phyloP scores from a whole-genome alignment of 164 flowering plant genomes.

The Dillenia suffruticosa region DNA sequence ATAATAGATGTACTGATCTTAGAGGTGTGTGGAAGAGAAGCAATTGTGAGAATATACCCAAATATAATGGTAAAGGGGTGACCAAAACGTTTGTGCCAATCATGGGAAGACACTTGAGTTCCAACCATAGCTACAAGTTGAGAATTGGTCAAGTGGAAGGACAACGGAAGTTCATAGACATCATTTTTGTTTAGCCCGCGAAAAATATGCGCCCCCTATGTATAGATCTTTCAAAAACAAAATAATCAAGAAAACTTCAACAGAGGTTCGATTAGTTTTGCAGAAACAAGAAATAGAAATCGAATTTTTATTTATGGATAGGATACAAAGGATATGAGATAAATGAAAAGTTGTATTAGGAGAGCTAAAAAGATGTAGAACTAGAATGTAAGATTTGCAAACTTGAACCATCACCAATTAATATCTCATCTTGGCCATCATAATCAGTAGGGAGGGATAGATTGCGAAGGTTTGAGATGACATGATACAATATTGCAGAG shows the following conservation, averaged over 20 bases:
- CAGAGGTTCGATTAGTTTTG: not conserved
- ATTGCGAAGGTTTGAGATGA: constrained; percentile 3
- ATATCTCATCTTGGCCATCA: constrained; percentile 3
- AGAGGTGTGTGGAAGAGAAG: not conserved
- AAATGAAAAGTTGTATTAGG: not conserved
- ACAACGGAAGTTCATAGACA: not conserved
- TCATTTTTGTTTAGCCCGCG: not conserved
- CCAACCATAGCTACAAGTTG: not conserved
- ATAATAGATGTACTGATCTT: not conserved
- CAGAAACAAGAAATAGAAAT: constrained; percentile 3
- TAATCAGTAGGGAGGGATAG: not conserved
- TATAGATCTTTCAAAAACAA: constrained; percentile 11
- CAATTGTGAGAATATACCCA: not conserved
- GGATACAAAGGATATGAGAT: not conserved
- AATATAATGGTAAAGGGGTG: not conserved
- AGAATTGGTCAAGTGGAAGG: not conserved
- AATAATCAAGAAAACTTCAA: constrained; percentile 3
- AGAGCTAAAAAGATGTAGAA: not conserved
- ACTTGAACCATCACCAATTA: not conserved
- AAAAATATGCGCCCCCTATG: not conserved
- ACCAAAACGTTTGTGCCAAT: constrained; percentile 9
- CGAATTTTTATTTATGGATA: not conserved
- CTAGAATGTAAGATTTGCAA: constrained; percentile 1
- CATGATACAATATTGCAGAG: not conserved
- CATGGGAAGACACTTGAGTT: not conserved